Evolutionary conservation across 352 stramenopile species (phyloP).

Genomic region (Phytopythium helicoides): DNA sequence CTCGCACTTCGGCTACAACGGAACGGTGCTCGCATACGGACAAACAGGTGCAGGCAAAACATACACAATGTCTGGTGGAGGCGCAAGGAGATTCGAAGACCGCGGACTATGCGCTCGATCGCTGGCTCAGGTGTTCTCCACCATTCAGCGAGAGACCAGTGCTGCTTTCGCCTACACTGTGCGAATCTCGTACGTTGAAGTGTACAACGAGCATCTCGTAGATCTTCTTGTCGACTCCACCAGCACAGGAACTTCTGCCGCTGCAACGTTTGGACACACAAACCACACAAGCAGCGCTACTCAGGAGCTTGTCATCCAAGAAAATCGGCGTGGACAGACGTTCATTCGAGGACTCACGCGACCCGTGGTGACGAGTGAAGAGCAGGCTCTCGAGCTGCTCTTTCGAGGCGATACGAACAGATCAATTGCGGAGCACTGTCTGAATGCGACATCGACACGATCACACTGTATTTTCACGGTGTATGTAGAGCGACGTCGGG

Average conservation of each 20-base stretch:
- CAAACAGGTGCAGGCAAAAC: constrained; percentile 77
- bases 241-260: constrained; percentile 6
- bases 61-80: constrained; percentile 65
- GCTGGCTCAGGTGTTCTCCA: constrained; percentile 49
- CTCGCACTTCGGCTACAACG: constrained; percentile 82
- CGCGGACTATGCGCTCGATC: constrained; percentile 58
- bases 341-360: constrained; percentile 63
- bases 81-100: constrained; percentile 44
- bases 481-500: constrained; percentile 56
- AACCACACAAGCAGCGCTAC: constrained; percentile 2
- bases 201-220: constrained; percentile 90
- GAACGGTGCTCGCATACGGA: constrained; percentile 73
- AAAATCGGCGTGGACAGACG: constrained; percentile 63
- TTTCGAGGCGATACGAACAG: constrained; percentile 79
- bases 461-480: constrained; percentile 84
- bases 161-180: neutral
- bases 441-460: constrained; percentile 73
- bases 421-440: constrained; percentile 74
- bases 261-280: constrained; percentile 14
- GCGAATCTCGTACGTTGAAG: constrained; percentile 69
- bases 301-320: constrained; percentile 50
- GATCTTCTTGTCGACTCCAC: constrained; percentile 64
- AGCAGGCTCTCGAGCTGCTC: constrained; percentile 73
- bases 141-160: neutral
- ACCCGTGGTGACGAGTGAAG: constrained; percentile 53